Evolutionary conservation across 2,329 filamentous ascomycete species (phyloP).

Genomic region (Colletotrichum kahawae): DNA sequence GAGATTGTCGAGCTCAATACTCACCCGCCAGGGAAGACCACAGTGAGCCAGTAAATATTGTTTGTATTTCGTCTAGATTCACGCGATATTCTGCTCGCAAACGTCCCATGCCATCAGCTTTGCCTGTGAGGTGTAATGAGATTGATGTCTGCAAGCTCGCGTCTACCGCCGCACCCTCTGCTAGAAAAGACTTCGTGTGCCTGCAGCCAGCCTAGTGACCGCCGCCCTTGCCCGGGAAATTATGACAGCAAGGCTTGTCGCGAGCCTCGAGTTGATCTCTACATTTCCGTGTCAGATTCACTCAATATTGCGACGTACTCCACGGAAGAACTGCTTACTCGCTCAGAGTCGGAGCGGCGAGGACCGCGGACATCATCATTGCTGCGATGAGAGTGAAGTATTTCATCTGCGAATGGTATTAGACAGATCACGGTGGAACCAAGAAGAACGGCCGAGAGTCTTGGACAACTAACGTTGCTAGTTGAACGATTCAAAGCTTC

Average conservation of each 20-base stretch:
- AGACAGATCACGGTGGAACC: not conserved
- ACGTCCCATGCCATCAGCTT: fast-evolving
- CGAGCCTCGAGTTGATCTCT: not conserved
- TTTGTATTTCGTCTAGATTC: not conserved
- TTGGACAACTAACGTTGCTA: not conserved
- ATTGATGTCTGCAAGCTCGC: not conserved
- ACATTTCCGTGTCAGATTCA: not conserved
- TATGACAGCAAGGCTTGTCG: not conserved
- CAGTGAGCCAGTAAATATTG: too few relatives aligned
- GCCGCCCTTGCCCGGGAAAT: not conserved
- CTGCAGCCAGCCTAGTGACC: not conserved
- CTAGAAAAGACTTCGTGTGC: not conserved
- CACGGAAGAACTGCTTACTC: not conserved
- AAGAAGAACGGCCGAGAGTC: not conserved
- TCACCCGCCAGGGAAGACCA: not conserved
- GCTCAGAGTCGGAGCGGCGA: not conserved
- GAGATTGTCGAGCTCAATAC: not conserved
- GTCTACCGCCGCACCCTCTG: not conserved
- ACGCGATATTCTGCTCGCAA: not conserved
- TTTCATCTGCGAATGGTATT: not conserved
- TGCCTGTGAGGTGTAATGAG: not conserved
- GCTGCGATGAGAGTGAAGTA: not conserved
- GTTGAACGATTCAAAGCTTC: not conserved
- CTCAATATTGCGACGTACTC: fast-evolving
- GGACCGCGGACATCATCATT: not conserved